These are phyloP conservation scores for Ceratocystis cacaofunesta DNA, from an alignment of 2,329 filamentous ascomycete species.

Conservation along the genomic window DNA sequence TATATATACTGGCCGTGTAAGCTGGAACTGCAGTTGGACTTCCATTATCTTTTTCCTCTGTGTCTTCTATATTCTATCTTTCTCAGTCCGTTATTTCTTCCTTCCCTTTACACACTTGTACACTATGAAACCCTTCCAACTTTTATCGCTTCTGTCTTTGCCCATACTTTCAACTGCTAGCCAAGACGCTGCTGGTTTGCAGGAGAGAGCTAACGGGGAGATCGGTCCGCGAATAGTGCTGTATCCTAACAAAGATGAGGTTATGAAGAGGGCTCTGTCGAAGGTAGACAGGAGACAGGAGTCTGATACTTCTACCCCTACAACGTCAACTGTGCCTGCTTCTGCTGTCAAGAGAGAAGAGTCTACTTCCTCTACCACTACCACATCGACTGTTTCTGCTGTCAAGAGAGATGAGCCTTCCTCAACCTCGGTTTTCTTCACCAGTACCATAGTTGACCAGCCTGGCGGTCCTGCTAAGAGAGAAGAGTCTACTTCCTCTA, in stretches of 20 bases:
- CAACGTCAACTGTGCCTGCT: too few species aligned
- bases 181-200: neutral
- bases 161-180: neutral
- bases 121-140: constrained; percentile 3
- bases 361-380: neutral
- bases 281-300: too few species aligned
- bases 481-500: too few species aligned
- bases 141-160: constrained; percentile 5
- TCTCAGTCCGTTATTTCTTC: neutral
- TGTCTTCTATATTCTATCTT: too few species aligned
- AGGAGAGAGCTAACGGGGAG: neutral
- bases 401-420: neutral
- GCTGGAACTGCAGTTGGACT: neutral
- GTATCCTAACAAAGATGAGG: too few species aligned
- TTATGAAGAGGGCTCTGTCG: too few species aligned
- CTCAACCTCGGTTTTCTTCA: too few species aligned
- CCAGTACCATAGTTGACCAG: too few species aligned
- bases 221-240: neutral
- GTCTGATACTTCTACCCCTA: too few species aligned
- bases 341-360: too few species aligned
- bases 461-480: too few species aligned
- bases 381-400: neutral
- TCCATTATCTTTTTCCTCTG: too few species aligned
- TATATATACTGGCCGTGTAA: neutral
- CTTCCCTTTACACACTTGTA: neutral